Percentiles rank a stretch among this genome's conserved stretches.
phyloP scores from a whole-genome alignment of 2,329 filamentous ascomycete genomes.

The Pseudogymnoascus sp. region DNA sequence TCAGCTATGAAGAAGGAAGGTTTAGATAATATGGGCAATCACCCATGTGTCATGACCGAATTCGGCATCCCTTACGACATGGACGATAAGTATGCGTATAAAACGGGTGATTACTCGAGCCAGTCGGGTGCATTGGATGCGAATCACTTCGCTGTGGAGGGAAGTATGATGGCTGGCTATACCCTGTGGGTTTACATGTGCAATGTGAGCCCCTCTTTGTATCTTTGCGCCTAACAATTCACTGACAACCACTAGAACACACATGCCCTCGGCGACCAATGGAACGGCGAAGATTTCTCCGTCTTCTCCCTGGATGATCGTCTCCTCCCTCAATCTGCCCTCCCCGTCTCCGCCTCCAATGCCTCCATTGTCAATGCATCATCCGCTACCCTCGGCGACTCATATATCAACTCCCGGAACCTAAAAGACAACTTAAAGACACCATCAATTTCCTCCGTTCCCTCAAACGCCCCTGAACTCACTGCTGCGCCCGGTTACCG shows the following conservation, averaged over 20 bases:
- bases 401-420: constrained; percentile 61
- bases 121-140: constrained; percentile 91
- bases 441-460: constrained; percentile 55
- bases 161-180: constrained; percentile 74
- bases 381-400: constrained; percentile 33
- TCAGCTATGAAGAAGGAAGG: constrained; percentile 78
- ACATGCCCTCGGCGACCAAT: constrained; percentile 83
- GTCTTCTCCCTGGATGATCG: constrained; percentile 83
- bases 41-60: constrained; percentile 85
- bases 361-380: constrained; percentile 39
- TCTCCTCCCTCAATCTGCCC: constrained; percentile 44
- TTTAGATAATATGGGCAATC: constrained; percentile 76
- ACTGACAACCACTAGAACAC: constrained; percentile 54
- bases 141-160: constrained; percentile 89
- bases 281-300: constrained; percentile 96
- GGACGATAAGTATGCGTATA: constrained; percentile 93
- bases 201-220: constrained; percentile 42
- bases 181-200: constrained; percentile 83
- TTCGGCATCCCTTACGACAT: constrained; percentile 98
- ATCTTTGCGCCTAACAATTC: constrained; percentile 4
- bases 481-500: constrained; percentile 67
- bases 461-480: constrained; percentile 48
- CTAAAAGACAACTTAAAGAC: constrained; percentile 66
- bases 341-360: constrained; percentile 38
- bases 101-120: constrained; percentile 88